These are phyloP conservation scores for Corylus avellana DNA, from an alignment of 306 rosid genomes.

Conservation along the genomic window DNA sequence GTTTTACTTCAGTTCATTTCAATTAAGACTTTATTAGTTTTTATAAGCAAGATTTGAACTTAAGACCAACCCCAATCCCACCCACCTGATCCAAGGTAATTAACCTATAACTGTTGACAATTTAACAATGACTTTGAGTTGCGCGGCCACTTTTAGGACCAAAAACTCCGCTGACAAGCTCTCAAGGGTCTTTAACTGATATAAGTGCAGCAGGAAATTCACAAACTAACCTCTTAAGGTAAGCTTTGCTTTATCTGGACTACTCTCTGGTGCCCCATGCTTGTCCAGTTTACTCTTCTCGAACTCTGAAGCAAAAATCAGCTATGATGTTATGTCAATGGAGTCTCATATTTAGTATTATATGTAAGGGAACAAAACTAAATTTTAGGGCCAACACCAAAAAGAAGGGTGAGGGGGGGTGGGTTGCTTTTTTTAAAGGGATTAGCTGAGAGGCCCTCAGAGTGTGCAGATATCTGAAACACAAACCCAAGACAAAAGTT, in stretches of 20 bases:
- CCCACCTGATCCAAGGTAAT: neutral
- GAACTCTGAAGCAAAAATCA: conserved; percentile 56
- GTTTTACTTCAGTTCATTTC: neutral
- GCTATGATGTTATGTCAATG: neutral
- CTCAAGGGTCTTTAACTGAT: neutral
- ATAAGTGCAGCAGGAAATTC: neutral
- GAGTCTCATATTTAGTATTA: neutral
- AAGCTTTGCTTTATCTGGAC: conserved; percentile 46
- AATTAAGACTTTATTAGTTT: neutral
- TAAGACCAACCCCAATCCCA: neutral
- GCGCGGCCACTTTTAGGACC: neutral
- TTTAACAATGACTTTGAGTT: neutral
- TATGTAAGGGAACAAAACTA: neutral
- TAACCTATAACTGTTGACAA: neutral
- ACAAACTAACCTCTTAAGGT: conserved; percentile 51
- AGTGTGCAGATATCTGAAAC: neutral
- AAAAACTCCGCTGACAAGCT: neutral
- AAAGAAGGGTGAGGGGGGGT: neutral
- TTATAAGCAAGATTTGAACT: neutral
- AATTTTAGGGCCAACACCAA: neutral
- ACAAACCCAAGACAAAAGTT: neutral
- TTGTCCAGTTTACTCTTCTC: conserved; percentile 69
- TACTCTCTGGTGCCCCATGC: conserved; percentile 53
- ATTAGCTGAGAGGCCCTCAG: too few relatives aligned
- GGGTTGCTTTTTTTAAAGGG: too few relatives aligned